Evolutionary conservation across 2,329 filamentous ascomycete species (phyloP).

Genomic region (Fusarium irregulare): DNA sequence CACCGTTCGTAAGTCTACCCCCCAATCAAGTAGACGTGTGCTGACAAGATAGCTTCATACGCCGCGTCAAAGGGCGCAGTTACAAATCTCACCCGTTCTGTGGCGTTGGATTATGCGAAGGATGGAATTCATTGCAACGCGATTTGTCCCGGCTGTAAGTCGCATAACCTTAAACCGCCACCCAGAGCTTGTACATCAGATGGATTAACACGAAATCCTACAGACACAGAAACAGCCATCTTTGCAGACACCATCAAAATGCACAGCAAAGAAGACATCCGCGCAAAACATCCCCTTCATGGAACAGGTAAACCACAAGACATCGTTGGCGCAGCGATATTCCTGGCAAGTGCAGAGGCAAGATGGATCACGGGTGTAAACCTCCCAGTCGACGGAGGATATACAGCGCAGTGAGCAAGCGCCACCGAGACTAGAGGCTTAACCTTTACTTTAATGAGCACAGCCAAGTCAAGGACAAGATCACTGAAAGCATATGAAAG

Average conservation of each 20-base stretch:
- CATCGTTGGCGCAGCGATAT: conserved; percentile 51
- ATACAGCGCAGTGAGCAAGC: conserved; percentile 47
- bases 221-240: conserved; percentile 46
- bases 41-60: conserved; percentile 51
- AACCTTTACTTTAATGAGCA: too few relatives aligned
- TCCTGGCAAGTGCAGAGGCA: conserved; percentile 53
- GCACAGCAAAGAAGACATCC: conserved; percentile 28
- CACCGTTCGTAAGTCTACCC: conserved; percentile 31
- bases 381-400: conserved; percentile 56
- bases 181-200: too few relatives aligned
- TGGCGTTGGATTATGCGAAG: conserved; percentile 62
- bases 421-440: too few relatives aligned
- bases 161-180: too few relatives aligned
- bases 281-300: conserved; percentile 43
- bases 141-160: conserved; percentile 61
- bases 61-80: conserved; percentile 63
- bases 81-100: conserved; percentile 59
- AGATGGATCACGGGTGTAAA: conserved; percentile 56
- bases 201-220: too few relatives aligned
- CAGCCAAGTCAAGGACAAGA: too few relatives aligned
- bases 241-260: conserved; percentile 40
- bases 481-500: too few relatives aligned
- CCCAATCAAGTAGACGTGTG: fast-evolving
- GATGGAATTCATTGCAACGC: conserved; percentile 64
- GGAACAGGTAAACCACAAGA: conserved; percentile 46